Base-by-base conservation (phyloP, 331 rosid species). In the Phaseolus coccineus region DNA sequence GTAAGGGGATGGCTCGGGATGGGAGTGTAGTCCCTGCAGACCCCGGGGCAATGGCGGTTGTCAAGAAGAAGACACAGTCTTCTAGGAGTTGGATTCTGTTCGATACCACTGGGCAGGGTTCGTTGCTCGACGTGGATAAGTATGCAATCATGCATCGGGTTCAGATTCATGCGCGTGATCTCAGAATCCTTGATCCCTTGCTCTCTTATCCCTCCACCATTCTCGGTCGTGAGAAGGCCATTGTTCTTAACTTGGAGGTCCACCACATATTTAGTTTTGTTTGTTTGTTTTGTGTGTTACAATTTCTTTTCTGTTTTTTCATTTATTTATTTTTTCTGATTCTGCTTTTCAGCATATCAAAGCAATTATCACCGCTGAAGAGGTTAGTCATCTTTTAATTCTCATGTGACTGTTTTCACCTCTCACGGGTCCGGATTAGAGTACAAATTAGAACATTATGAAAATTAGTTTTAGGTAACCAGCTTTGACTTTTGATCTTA, bases 241-340 rank as follows among this genome's bases (percentile, higher is more conserved):
- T 95, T 77, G 99, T 95, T 84, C 97, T 95, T 63, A 95, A 93
- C 85, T 84, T 95, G 84, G 99, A 95, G 99, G 99, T 92, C 1
- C 48, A 0, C 37, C 28, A 33, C 58, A 53, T 53, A n/a, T n/a
- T 16, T 53, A 1, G 16, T 46, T 46, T 46, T 46, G 50, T 46
- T 46, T 7, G 3, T 52, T 19, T 52, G 1, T 13, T 42, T 24
- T 12, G 33, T 6, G 22, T 47, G 0, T 19, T 37, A 22, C 15
- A 1, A 3, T 35, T 35, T 50, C 11, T 13, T 25, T 25, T 56
- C 61, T 53, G 16, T 6, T 81, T 70, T 31, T 13, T 55, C 16
- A 46, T 1, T 42, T 65, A 16, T 15, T 24, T 16, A 63, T 30
- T 27, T 24, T 14, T 46, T 76, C 7, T 46, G 35, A 47, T 78